Percentiles rank a stretch among this genome's conserved stretches.
phyloP scores from a whole-genome alignment of 768 basidiomycete genomes.

The Grammothele lineata region DNA sequence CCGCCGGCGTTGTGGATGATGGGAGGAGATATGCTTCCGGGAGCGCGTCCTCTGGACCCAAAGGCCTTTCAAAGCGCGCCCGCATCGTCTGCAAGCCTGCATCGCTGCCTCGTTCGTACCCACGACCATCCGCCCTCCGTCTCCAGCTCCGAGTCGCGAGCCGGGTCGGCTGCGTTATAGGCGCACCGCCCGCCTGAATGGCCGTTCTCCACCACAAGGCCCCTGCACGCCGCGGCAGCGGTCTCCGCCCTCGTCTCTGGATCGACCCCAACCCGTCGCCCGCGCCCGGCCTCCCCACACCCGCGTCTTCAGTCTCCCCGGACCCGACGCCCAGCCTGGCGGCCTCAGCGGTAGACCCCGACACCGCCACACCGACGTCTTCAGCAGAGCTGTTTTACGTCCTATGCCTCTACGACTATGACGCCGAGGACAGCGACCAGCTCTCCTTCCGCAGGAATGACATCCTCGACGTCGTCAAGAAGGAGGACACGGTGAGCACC shows the following conservation, averaged over 20 bases:
- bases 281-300: constrained; percentile 11
- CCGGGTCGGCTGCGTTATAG: no score
- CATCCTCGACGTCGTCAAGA: constrained; percentile 61
- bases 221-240: constrained; percentile 9
- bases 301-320: constrained; percentile 10
- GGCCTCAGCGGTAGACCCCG: constrained; percentile 8
- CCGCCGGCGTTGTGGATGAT: constrained; percentile 7
- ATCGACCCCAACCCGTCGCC: constrained; percentile 16
- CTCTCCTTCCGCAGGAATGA: constrained; percentile 64
- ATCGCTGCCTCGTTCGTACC: no score
- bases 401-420: constrained; percentile 66
- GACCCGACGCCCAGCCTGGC: constrained; percentile 11
- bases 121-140: no score
- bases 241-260: constrained; percentile 17
- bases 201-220: constrained; percentile 7
- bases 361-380: constrained; percentile 10
- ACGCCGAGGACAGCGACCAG: constrained; percentile 55
- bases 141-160: no score
- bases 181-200: no score
- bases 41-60: no score
- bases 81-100: no score
- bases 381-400: constrained; percentile 41
- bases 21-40: no score
- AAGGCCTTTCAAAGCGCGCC: no score
- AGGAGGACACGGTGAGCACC: constrained; percentile 45